Evolutionary conservation across 2,329 filamentous ascomycete genomes (phyloP).

Genomic region (Alternaria infectoria): DNA sequence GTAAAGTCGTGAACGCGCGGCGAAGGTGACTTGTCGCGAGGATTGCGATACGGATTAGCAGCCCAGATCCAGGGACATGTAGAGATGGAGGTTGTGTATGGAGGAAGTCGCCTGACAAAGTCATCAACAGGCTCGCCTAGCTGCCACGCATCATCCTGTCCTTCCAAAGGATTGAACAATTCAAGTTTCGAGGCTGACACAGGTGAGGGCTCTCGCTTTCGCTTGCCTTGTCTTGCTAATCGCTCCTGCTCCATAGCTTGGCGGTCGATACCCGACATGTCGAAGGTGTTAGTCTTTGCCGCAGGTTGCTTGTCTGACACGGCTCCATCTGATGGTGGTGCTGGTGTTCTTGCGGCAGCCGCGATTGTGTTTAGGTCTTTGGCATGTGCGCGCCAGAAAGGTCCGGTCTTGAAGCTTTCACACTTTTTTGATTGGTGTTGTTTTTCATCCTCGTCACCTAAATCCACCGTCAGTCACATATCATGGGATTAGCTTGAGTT

Average conservation of each 20-base stretch:
- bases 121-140: conserved; percentile 66
- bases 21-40: conserved; percentile 30
- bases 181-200: conserved; percentile 10
- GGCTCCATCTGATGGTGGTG: not conserved
- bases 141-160: conserved; percentile 63
- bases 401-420: conserved; percentile 17
- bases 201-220: conserved; percentile 16
- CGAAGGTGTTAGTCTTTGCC: conserved; percentile 5
- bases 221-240: conserved; percentile 14
- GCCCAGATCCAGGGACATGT: conserved; percentile 74
- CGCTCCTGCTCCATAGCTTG: conserved; percentile 23
- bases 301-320: not conserved
- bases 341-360: conserved; percentile 9
- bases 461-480: conserved; percentile 13
- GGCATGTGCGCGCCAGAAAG: conserved; percentile 27
- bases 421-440: conserved; percentile 24
- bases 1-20: conserved; percentile 59
- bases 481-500: not conserved
- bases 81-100: conserved; percentile 58
- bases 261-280: conserved; percentile 8
- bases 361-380: conserved; percentile 34
- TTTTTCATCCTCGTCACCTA: conserved; percentile 40
- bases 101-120: conserved; percentile 73
- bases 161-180: conserved; percentile 63
- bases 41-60: conserved; percentile 64